Evolutionary conservation across 2,329 filamentous ascomycete species (phyloP), one percentile per base, ranked within the genome.

Genomic region (Uncinocarpus reesii): DNA sequence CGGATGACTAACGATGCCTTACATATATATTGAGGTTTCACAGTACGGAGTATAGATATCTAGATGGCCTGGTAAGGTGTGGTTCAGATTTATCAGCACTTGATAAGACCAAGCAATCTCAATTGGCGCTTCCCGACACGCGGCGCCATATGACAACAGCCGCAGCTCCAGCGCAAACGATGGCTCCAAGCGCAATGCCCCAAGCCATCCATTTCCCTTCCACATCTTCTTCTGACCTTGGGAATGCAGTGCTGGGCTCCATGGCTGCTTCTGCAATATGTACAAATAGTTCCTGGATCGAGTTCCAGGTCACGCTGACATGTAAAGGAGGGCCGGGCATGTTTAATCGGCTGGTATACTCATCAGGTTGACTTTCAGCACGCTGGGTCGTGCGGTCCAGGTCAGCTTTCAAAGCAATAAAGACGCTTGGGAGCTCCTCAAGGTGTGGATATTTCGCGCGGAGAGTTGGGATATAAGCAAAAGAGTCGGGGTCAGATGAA

Each of bases 351-450:
- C 83, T 80, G 0, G 89, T 93, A 67, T 95, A 95, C 54, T 88
- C 83, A 62, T 98, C 92, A 1, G 92, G 92, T 65, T 95, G 90
- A 54, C 83, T 71, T 64, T 95, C 87, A 52, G 85, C 84, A 51
- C 92, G 79, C 68, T 98, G 92, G n/a, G 88, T 95, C 2, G 90
- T 93, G 65, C 95, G 94, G 65, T 98, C 92, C 56, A 84, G 80
- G 65, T 98, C 92, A 2, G 92, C 92, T 67, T 98, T 98, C 51
- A 96, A 73, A 0, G 90, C 92, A 1, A 87, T 86, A 63, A 94
- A 98, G 6, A 98, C 83, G 7, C 86, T 83, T 0, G 92, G 92
- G 23, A 98, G 71, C n/a, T 86, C 81, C 62, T 94, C 85, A 2
- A 98, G 76, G 48, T 92, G 83, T 0, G 87, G 81, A 56, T 90